Conservation (phyloP, 2,329 filamentous ascomycete genomes). For the Decorospora gaudefroyi region DNA sequence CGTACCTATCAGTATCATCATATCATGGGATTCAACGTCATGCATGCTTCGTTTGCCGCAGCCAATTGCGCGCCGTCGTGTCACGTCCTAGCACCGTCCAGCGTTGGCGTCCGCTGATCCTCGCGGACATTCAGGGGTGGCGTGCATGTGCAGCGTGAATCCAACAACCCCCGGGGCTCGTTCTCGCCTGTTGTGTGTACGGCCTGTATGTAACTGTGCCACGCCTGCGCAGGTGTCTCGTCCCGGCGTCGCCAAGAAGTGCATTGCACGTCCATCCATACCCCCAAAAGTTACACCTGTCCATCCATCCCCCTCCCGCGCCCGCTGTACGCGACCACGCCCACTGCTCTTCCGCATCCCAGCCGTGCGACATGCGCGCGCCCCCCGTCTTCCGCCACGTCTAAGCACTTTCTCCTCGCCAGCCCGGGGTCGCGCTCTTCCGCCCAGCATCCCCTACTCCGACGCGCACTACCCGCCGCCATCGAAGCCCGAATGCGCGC, state of each 20-base stretch:
- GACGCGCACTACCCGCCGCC: conserved; percentile 14
- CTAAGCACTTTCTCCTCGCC: conserved; percentile 10
- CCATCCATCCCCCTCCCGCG: conserved; percentile 2
- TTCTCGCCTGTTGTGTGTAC: conserved; percentile 8
- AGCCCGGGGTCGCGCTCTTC: conserved; percentile 11
- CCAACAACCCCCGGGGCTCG: too few relatives aligned
- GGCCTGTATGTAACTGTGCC: too few relatives aligned
- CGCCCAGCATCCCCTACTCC: conserved; percentile 8
- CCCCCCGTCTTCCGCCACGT: conserved; percentile 7
- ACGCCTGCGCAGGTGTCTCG: conserved; percentile 2
- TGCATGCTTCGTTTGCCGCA: conserved; percentile 15
- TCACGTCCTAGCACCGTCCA: conserved; percentile 9
- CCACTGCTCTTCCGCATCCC: not conserved
- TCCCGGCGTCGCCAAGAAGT: conserved; percentile 9
- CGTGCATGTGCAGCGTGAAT: too few relatives aligned
- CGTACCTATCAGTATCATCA: too few relatives aligned
- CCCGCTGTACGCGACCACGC: conserved; percentile 3
- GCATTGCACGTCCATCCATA: not conserved
- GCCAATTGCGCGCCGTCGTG: conserved; percentile 14
- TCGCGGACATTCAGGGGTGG: conserved; percentile 21
- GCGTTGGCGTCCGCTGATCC: conserved; percentile 16
- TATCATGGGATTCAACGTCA: too few relatives aligned
- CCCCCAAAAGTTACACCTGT: conserved; percentile 6
- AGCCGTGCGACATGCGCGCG: conserved; percentile 23
- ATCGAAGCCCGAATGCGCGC: conserved; percentile 40